Base-by-base conservation (phyloP, 345 rosid genomes). In the Arabidopsis suecica region DNA sequence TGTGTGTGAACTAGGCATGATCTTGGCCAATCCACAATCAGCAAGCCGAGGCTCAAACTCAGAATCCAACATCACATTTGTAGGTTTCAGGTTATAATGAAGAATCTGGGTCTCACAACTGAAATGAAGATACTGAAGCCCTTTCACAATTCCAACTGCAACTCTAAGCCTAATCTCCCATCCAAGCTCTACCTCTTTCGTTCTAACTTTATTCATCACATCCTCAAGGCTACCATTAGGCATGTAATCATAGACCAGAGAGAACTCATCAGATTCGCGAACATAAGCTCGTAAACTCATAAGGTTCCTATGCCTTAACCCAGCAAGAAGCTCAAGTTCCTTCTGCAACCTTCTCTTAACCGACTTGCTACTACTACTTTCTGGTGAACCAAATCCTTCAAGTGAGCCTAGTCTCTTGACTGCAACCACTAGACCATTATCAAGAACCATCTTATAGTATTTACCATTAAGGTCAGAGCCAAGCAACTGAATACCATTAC, bases 221-320 rank as follows among this genome's bases (percentile, higher is more conserved):
- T 91, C 97, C 79, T 88, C 93, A 0, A 94, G 90, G 73, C 91
- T 90, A 72, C 98, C 96, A 13, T 66, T 87, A 0, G 89, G 84
- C 80, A 88, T 79, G 71, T 87, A 94, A 84, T 94, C 98, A 68
- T 91, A 94, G 65, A 91, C 93, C 45, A 91, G 80, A 65, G 88
- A 92, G 77, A 90, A 83, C 70, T 88, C 83, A 66, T 87, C 84
- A 0, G 88, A 79, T 66, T 88, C 97, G 0, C 92, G 81, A 57
- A 94, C 88, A 79, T 91, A 94, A 74, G 97, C 97, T 65, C 97
- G 77, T 60, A 91, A 73, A 75, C 92, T 91, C 98, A 90, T 94
- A 62, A 94, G 78, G 77, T 94, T 89, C 82, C 89, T 84, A 45
- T 94, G 87, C 41, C 92, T 91, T 78, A 91, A 77, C 23, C 92